Percentiles rank a stretch among this genome's conserved stretches.
These are phyloP conservation scores for Kwoniella mangroviensis DNA, from an alignment of 768 basidiomycete species.

Conservation along the genomic window DNA sequence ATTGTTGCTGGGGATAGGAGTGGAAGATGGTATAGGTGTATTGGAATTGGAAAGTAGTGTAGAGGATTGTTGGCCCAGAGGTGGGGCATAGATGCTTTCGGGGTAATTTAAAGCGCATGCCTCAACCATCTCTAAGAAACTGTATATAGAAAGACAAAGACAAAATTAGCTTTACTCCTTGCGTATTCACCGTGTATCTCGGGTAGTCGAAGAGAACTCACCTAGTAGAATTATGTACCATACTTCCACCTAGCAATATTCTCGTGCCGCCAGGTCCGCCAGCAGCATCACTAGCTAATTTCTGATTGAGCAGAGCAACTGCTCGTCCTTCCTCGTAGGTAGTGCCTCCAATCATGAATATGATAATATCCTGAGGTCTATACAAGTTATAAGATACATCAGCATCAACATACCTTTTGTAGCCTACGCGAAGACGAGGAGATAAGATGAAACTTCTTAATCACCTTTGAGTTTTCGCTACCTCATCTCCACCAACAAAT, in stretches of 20 bases:
- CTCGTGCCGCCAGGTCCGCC: conserved; percentile 66
- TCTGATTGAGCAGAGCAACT: conserved; percentile 84
- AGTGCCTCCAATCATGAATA: conserved; percentile 95
- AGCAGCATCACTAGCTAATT: conserved; percentile 60
- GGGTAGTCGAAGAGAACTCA: conserved; percentile 57
- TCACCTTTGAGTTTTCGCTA: conserved; percentile 66
- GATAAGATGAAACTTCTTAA: no score
- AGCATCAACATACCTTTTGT: neutral
- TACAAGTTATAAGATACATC: neutral
- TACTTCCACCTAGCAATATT: conserved; percentile 88
- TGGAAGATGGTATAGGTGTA: conserved; percentile 61
- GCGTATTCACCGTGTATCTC: neutral
- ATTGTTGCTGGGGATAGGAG: neutral
- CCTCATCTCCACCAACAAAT: conserved; percentile 72
- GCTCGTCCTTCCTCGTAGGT: conserved; percentile 94
- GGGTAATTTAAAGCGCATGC: conserved; percentile 63
- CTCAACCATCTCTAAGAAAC: conserved; percentile 87
- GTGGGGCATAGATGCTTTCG: conserved; percentile 56
- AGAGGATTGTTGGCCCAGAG: conserved; percentile 64
- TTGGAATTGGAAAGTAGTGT: conserved; percentile 23
- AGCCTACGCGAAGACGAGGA: no score
- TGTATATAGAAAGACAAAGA: conserved; percentile 50
- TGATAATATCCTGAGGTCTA: conserved; percentile 92
- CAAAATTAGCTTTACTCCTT: conserved; percentile 1
- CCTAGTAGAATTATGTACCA: conserved; percentile 92